Percentiles rank a stretch among this genome's conserved stretches.
These are phyloP conservation scores for Prunus mume DNA, from an alignment of 306 rosid genomes.

Conservation along the genomic window DNA sequence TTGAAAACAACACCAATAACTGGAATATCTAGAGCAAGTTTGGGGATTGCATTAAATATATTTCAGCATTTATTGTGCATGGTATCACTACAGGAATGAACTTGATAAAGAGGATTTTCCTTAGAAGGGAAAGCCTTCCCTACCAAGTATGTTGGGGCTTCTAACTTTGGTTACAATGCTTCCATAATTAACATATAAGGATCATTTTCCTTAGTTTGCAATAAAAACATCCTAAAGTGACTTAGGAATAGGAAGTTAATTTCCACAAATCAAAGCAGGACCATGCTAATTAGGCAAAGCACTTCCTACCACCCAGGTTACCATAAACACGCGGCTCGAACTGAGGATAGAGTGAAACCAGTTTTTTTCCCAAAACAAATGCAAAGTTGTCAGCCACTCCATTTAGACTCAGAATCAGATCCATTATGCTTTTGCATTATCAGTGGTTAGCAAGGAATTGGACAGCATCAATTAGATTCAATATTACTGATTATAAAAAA, in stretches of 20 bases:
- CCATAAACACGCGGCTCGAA: background rate
- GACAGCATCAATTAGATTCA: slow-evolving; percentile 8
- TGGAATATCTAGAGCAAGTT: background rate
- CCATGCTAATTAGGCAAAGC: background rate
- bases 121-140: background rate
- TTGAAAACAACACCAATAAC: background rate
- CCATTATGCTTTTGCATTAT: background rate
- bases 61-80: background rate
- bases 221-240: background rate
- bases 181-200: background rate
- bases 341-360: background rate
- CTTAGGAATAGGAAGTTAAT: background rate
- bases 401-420: background rate
- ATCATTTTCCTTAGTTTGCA: background rate
- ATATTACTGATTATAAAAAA: background rate
- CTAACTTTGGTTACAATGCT: background rate
- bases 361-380: background rate
- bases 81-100: background rate
- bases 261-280: background rate
- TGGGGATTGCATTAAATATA: background rate
- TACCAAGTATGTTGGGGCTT: background rate
- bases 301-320: background rate
- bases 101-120: background rate
- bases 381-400: background rate
- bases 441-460: background rate